phyloP scores from a whole-genome alignment of 225 moss, liverwort and hornwort species.

The Marchantia polymorpha region DNA sequence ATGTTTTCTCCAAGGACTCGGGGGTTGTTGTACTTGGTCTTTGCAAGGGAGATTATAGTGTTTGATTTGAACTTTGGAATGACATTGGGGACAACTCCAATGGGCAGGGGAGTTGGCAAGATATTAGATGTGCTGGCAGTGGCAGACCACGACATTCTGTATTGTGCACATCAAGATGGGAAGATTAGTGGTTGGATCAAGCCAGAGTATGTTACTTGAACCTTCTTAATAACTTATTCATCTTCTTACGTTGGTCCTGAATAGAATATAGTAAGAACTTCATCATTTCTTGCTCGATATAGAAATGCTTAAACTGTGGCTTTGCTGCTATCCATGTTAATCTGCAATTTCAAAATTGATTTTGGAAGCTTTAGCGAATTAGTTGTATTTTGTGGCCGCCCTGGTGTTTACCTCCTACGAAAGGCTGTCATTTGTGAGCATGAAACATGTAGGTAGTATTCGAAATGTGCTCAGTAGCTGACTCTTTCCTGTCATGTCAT shows the following conservation, averaged over 20 bases:
- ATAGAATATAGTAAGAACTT: neutral
- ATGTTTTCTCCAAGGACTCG: conserved; percentile 73
- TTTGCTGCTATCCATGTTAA: neutral
- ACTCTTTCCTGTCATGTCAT: conserved; percentile 33
- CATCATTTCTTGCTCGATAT: neutral
- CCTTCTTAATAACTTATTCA: neutral
- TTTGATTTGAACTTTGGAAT: conserved; percentile 91
- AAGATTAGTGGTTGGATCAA: conserved; percentile 88
- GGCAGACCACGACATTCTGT: conserved; percentile 75
- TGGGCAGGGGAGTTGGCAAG: conserved; percentile 77
- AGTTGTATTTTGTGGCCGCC: neutral
- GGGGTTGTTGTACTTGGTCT: conserved; percentile 78
- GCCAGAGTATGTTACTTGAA: conserved; percentile 61
- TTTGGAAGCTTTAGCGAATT: neutral
- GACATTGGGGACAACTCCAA: conserved; percentile 68
- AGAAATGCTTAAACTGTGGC: neutral
- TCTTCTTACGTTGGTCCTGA: neutral
- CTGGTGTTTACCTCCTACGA: neutral
- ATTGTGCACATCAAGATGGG: conserved; percentile 95
- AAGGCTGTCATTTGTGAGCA: neutral
- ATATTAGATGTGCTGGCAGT: conserved; percentile 79
- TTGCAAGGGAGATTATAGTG: conserved; percentile 79
- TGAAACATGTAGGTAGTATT: neutral
- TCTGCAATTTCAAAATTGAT: neutral
- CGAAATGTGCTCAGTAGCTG: conserved; percentile 9